Evolutionary conservation across 192 early-diverging fungal genomes (phyloP), one percentile per base, ranked within the genome.

Genomic region (Powellomyces hirtus): DNA sequence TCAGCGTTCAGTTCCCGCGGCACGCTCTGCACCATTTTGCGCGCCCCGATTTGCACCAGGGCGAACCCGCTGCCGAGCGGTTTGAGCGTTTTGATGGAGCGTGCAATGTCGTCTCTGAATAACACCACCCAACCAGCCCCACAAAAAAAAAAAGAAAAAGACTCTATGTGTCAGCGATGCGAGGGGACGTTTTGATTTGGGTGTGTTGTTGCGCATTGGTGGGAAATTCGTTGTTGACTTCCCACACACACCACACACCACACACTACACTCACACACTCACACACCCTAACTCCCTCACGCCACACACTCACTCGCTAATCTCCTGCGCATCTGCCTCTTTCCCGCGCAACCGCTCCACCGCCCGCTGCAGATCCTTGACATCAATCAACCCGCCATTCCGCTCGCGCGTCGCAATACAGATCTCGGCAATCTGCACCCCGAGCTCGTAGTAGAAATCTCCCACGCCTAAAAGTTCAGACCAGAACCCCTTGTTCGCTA

Each of bases 381-480:
- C 49, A 20, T 93, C 94, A 63, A 96, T 92, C 24, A 98, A 77
- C 1, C 96, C 96, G 6, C 96, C 96, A 72, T 96, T 97, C 20
- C 86, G 67, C 29, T 84, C 84, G 49, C 94, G 70, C 1, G 93
- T 95, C 26, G 88, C 83, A 11, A 96, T 84, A 68, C 95, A 98
- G 0, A 92, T 87, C 56, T 95, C 93, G 44, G 90, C 90, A 35
- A 96, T 91, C 59, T 96, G 94, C n/a, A 98, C 88, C 0, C 89
- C 92, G 3, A 98, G 82, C 53, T 97, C 94, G 68, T 94, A 97
- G 77, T 98, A 98, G 78, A 98, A 98, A 72, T 97, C 94, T 16
- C 95, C 93, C 5, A 97, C 89, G 0, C 97, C 97, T 2, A 98
- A 75, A 10, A 98, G 75, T 56, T 96, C 95, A 0, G 93, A 86